Evolutionary conservation across 169 alveolate genomes (phyloP).

Genomic region (Perkinsus chesapeaki): DNA sequence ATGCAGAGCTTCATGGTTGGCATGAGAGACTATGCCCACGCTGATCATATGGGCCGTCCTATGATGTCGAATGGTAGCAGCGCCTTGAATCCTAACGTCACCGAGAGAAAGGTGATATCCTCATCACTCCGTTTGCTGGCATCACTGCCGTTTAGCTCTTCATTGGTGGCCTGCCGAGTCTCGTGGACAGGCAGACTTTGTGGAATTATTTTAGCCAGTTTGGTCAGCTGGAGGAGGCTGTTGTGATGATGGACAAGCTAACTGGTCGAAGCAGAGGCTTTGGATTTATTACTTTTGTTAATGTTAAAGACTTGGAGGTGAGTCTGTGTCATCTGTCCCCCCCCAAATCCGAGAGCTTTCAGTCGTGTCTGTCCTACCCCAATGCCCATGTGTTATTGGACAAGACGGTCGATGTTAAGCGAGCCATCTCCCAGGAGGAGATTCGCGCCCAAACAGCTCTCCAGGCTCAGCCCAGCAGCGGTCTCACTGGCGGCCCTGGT

Average conservation of each 20-base stretch:
- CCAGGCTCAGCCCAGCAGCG: not conserved
- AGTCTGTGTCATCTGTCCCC: not conserved
- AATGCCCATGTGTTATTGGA: not conserved
- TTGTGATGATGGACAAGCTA: conserved; percentile 34
- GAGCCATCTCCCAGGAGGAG: not conserved
- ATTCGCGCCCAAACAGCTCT: not conserved
- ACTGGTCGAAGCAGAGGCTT: conserved; percentile 75
- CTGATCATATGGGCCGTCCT: not conserved
- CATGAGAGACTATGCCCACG: not conserved
- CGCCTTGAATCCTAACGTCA: not conserved
- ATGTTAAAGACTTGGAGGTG: conserved; percentile 36
- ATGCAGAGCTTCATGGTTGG: not conserved
- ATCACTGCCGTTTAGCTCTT: conserved; percentile 34
- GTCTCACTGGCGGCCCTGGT: not conserved
- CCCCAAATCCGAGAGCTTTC: not conserved
- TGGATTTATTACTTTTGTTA: conserved; percentile 62
- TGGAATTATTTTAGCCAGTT: conserved; percentile 30
- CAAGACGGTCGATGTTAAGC: not conserved
- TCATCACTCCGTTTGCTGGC: not conserved
- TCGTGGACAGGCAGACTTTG: conserved; percentile 11
- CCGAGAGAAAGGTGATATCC: not conserved
- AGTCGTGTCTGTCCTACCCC: not conserved
- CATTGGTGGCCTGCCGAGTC: conserved; percentile 64
- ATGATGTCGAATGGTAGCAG: not conserved
- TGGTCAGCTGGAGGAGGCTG: conserved; percentile 40